These are phyloP conservation scores for Nothophytophthora sp. DNA, from an alignment of 352 stramenopile genomes.

Conservation along the genomic window DNA sequence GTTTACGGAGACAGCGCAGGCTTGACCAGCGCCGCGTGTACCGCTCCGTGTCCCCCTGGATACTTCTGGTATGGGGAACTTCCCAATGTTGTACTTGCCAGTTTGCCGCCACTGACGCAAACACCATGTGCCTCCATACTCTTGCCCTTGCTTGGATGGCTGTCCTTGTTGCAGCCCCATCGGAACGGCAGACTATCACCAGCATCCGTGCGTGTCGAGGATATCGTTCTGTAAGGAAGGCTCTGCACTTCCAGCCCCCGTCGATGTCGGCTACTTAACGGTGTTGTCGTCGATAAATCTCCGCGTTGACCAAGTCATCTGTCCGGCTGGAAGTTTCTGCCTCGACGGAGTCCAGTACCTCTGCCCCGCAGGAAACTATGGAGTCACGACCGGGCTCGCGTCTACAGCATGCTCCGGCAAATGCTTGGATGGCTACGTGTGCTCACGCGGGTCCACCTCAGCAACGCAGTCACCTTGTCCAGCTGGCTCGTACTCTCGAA, in stretches of 20 bases:
- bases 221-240: slow-evolving; percentile 51
- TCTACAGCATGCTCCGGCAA: slow-evolving; percentile 44
- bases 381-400: slow-evolving; percentile 39
- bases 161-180: slow-evolving; percentile 33
- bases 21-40: slow-evolving; percentile 48
- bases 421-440: slow-evolving; percentile 63
- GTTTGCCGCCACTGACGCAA: background rate
- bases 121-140: background rate
- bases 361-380: slow-evolving; percentile 61
- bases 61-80: slow-evolving; percentile 58
- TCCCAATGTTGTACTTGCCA: too few species aligned
- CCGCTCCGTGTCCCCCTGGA: slow-evolving; percentile 52
- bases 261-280: slow-evolving; percentile 53
- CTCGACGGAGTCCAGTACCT: slow-evolving; percentile 43
- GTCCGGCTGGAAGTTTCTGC: slow-evolving; percentile 64
- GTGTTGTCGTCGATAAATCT: slow-evolving; percentile 28
- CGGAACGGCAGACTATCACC: slow-evolving; percentile 40
- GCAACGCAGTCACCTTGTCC: slow-evolving; percentile 47
- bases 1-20: slow-evolving; percentile 42
- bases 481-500: slow-evolving; percentile 57
- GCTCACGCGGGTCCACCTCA: slow-evolving; percentile 40
- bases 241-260: slow-evolving; percentile 33
- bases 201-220: slow-evolving; percentile 35
- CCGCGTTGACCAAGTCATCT: slow-evolving; percentile 54
- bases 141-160: background rate